These are phyloP conservation scores for Pyrenophora seminiperda DNA, from an alignment of 2,329 filamentous ascomycete genomes.

Conservation along the genomic window DNA sequence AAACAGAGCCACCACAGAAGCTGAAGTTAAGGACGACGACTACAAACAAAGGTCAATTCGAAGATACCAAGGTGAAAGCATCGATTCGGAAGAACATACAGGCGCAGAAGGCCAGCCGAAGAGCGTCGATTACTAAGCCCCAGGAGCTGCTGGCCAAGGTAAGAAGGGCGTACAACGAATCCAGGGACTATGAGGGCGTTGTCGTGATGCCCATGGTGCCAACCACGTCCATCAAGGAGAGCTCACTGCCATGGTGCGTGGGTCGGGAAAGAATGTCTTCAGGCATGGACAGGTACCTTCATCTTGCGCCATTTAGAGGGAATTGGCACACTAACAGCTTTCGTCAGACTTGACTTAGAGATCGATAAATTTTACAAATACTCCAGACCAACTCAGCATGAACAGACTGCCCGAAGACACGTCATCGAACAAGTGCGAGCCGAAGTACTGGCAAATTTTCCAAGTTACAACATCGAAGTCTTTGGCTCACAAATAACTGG, in stretches of 20 bases:
- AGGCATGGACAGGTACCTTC: constrained; percentile 17
- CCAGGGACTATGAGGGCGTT: constrained; percentile 26
- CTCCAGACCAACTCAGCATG: constrained; percentile 48
- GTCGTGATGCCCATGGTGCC: constrained; percentile 19
- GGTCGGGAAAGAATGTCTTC: not conserved
- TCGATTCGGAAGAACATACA: constrained; percentile 9
- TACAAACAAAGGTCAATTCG: constrained; percentile 5
- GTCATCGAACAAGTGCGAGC: constrained; percentile 41
- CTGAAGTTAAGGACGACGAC: constrained; percentile 2
- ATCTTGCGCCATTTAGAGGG: not conserved
- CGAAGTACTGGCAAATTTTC: constrained; percentile 24
- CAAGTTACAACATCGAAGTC: constrained; percentile 45
- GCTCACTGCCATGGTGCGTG: constrained; percentile 27
- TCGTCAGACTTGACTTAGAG: constrained; percentile 30
- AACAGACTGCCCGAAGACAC: constrained; percentile 48
- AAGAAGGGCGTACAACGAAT: constrained; percentile 13
- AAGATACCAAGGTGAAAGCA: not conserved
- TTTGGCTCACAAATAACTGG: constrained; percentile 62
- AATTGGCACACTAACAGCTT: not conserved
- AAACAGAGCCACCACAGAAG: not conserved
- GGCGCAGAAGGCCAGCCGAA: not conserved
- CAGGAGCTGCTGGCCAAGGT: constrained; percentile 12
- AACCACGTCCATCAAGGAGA: constrained; percentile 9
- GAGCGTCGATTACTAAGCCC: not conserved
- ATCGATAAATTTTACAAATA: constrained; percentile 37